Conservation (phyloP, 495 filamentous ascomycete species). For the Talaromyces thailandensis region DNA sequence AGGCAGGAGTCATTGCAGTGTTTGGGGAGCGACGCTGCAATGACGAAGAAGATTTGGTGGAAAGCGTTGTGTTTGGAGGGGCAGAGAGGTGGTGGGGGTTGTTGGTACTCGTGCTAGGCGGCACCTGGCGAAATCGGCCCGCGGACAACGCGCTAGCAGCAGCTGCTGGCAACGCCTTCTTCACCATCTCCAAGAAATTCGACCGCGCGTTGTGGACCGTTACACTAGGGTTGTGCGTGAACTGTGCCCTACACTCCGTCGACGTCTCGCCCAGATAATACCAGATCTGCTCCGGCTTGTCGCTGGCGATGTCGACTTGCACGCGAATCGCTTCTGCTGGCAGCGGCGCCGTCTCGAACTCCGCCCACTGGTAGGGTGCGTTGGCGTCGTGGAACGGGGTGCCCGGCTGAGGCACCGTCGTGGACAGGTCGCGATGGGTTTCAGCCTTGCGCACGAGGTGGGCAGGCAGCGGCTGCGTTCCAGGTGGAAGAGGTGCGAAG, state of each 20-base stretch:
- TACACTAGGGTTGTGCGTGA: constrained; percentile 69
- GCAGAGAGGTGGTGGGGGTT: constrained; percentile 10
- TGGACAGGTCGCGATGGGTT: constrained; percentile 35
- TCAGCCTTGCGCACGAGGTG: constrained; percentile 44
- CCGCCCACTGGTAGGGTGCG: constrained; percentile 63
- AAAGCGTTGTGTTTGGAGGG: constrained; percentile 19
- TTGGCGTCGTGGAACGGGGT: constrained; percentile 50
- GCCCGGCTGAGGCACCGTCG: constrained; percentile 44
- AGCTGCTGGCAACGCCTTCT: constrained; percentile 38
- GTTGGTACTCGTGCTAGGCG: not conserved
- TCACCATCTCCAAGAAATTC: constrained; percentile 50
- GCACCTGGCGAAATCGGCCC: constrained; percentile 5
- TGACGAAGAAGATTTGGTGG: constrained; percentile 26
- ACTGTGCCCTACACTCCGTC: constrained; percentile 87
- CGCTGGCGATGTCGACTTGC: constrained; percentile 48
- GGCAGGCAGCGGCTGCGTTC: constrained; percentile 50
- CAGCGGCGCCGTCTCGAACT: constrained; percentile 58
- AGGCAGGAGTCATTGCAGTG: constrained; percentile 44
- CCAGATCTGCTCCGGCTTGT: constrained; percentile 69
- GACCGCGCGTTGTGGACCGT: constrained; percentile 46
- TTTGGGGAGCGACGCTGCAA: constrained; percentile 28
- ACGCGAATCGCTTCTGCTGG: constrained; percentile 42
- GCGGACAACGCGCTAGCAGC: constrained; percentile 5
- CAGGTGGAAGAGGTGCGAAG: constrained; percentile 38
- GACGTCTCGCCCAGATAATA: constrained; percentile 80